Evolutionary conservation across 108 stramenopile genomes (phyloP), one percentile per base, ranked within the genome.

Genomic region (Aurantiochytrium sp.): DNA sequence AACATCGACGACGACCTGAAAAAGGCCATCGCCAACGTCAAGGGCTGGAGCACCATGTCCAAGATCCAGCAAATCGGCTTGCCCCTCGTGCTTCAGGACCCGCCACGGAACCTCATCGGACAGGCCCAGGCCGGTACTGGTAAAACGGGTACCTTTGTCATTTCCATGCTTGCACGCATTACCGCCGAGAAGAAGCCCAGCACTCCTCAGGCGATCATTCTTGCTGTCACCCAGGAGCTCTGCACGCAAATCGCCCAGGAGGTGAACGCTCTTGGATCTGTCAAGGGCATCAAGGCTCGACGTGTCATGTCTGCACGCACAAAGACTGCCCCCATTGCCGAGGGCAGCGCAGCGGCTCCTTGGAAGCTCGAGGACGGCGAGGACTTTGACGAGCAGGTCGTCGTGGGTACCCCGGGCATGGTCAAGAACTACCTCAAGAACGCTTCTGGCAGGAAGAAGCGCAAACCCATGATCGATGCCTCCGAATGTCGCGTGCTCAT

Each of bases 51-150:
- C 49, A 83, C 45, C 51, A 83, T 83, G 76, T 83, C 76, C 25
- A 83, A 83, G 76, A 83, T 83, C 51, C 76, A 83, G 76, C 76
- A 83, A 23, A 83, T 83, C 28, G 76, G 76, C 3, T 45, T 83
- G 16, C 76, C 76, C 14, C 76, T 83, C 25, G 51, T 83, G 45
- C 45, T 83, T 12, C 19, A 53, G 16, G 76, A 83, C 51, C 76
- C 76, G 45, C 76, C 76, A 14, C 60, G 83, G 49, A 59, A 87
- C 87, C 25, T 88, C 21, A 87, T 90, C 35, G 89, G 60, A 71
- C 89, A 90, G 89, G 89, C 89, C 19, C 89, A 90, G 87, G 55
- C 89, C 44, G 89, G 89, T n/a, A 90, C 89, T 6, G 89, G 89
- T 28, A 90, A 90, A 60, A 90, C 89, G 1, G 89, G 87, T 1